Base-by-base conservation (phyloP, 2,329 filamentous ascomycete genomes). In the Colletotrichum magnum region DNA sequence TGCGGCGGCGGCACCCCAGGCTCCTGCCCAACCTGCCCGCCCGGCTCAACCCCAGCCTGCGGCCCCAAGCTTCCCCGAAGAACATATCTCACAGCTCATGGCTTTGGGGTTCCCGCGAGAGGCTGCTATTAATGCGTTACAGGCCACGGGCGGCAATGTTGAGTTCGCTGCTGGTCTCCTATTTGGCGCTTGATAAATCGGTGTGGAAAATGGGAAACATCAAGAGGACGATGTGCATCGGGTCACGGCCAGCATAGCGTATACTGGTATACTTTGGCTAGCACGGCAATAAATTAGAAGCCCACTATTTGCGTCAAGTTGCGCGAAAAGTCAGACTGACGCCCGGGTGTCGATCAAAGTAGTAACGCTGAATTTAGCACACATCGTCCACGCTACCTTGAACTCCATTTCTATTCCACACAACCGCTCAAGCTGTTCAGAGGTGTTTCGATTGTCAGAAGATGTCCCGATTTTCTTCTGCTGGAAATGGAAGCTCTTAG, bases 121-220 rank as follows among this genome's bases (percentile, higher is more conserved):
- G 70, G 88, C 94, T 73, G 95, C 95, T 1, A 86, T 96, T 60
- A 90, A 92, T 69, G 94, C 95, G 2, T 84, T 99, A 59, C 89
- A 94, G 75, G 93, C 94, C 36, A 93, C 93, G 16, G 90, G 90
- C 21, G 95, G 96, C 21, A 93, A 98, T 76, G 89, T 98, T 7
- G 94, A 98, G 71, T 89, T 91, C 72, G 95, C 95, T n/a, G 95
- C 94, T 54, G 91, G 92, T 57, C 86, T 97, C 71, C 87, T 98
- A 60, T 94, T 90, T 74, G 83, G 87, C 69, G 81, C 83, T 56
- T 85, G 57, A 60, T n/a, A 21, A 45, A 10, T 36, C 32, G 32
- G 7, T 6, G 16, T 21, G 24, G 54, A 50, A 61, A 36, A 24
- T 4, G 28, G 16, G 32, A 45, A 45, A 48, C 32, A 45, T 13